Evolutionary conservation across 2,329 filamentous ascomycete species (phyloP), one percentile per base, ranked within the genome.

Genomic region (Metarhizium anisopliae): DNA sequence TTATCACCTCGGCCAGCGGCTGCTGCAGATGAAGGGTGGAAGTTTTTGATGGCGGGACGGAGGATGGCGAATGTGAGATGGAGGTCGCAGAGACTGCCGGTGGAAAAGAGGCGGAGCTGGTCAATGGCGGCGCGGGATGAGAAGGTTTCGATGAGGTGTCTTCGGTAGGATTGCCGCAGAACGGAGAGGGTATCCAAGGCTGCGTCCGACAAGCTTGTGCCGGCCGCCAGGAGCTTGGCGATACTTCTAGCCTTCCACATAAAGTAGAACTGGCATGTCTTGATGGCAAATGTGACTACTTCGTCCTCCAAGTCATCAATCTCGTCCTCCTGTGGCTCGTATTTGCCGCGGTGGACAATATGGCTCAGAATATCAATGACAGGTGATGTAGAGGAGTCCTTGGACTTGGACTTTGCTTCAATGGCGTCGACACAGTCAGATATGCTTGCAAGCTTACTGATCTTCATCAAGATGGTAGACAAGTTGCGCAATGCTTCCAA

Each of bases 241-340:
- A 90, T 65, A 53, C 78, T 76, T 54, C 83, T 81, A 25, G 87
- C 81, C 67, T 94, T 93, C 94, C 94, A 99, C 84, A 95, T 90
- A 67, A 96, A 95, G 73, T 96, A 97, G 72, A 95, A 90, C 50
- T 91, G 79, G 52, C 87, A 79, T 2, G 85, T 80, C 61, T 88
- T 87, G 64, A 95, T 87, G 35, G 90, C 86, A 63, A 86, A 87
- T 2, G 83, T 78, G 6, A 90, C 85, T 47, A 94, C 77, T 60
- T 89, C 85, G 61, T 94, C 89, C 69, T 97, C 93, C 13, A 89
- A 75, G 47, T 84, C 84, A 59, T 91, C 87, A 30, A 86, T 78
- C 14, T 87, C 86, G 47, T 86, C 82, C 55, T 90, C 83, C 3
- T 84, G 75, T 54, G 86, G 84, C 53, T 82, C 79, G 49, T 86